Conservation (phyloP, 768 basidiomycete species). For the Clitopilus hobsonii region DNA sequence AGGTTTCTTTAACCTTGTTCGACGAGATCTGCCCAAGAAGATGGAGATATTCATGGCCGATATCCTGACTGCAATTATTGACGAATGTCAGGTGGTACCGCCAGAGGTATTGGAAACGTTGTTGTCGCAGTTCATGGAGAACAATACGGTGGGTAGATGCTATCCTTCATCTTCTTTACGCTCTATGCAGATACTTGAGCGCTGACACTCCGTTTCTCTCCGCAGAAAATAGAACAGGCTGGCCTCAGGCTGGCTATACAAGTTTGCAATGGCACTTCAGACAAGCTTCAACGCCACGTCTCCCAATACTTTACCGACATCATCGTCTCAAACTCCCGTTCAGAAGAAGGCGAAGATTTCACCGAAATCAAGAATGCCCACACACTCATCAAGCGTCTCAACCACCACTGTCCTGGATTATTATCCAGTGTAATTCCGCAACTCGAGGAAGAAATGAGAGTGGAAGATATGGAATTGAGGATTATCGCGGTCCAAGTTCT, state of each 20-base stretch:
- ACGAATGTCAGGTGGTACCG: constrained; percentile 79
- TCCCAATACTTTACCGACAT: constrained; percentile 92
- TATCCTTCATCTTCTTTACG: not conserved
- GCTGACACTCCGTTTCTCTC: not conserved
- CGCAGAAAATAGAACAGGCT: constrained; percentile 64
- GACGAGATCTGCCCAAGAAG: constrained; percentile 70
- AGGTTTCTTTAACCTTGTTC: constrained; percentile 75
- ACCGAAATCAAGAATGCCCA: constrained; percentile 75
- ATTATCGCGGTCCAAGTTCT: constrained; percentile 81
- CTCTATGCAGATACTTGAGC: too few relatives aligned
- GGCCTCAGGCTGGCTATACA: constrained; percentile 80
- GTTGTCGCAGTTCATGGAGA: constrained; percentile 82
- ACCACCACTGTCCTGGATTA: constrained; percentile 73
- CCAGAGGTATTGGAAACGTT: constrained; percentile 74
- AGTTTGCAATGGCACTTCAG: constrained; percentile 78
- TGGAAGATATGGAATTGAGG: constrained; percentile 67
- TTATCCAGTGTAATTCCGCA: constrained; percentile 90
- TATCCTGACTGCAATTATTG: constrained; percentile 84
- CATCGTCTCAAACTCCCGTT: constrained; percentile 54
- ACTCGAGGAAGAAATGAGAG: constrained; percentile 84
- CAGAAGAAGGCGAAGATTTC: constrained; percentile 49
- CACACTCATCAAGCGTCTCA: constrained; percentile 78
- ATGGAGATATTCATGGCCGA: constrained; percentile 85
- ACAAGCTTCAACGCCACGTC: constrained; percentile 85
- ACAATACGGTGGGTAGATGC: constrained; percentile 52